Conservation (phyloP, 768 basidiomycete genomes). For the Boletus huronensis region DNA sequence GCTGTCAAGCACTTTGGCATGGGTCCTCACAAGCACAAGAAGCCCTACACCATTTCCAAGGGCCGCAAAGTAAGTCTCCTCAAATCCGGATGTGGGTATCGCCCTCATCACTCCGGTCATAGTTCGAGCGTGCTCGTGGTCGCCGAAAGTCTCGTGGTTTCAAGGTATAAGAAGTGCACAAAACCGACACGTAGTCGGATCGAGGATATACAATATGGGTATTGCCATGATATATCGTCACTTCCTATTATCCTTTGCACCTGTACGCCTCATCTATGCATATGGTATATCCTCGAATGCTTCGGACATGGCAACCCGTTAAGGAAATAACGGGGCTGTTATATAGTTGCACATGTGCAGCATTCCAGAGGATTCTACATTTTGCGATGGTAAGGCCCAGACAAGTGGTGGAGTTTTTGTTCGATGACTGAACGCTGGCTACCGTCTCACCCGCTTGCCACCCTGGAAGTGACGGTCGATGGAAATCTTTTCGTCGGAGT, state of each 20-base stretch:
- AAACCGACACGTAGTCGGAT: slow-evolving; percentile 32
- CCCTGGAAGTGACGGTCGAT: slow-evolving; percentile 8
- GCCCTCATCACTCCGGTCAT: slow-evolving; percentile 5
- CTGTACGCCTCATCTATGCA: slow-evolving; percentile 27
- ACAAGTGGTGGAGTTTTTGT: background rate
- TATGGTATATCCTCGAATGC: slow-evolving; percentile 18
- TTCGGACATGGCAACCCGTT: background rate
- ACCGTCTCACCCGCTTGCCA: slow-evolving; percentile 21
- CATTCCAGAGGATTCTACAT: background rate
- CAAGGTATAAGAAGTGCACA: slow-evolving; percentile 70
- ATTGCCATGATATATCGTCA: slow-evolving; percentile 21
- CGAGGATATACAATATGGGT: slow-evolving; percentile 35
- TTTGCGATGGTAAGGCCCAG: background rate
- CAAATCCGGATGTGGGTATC: background rate
- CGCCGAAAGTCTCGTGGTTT: slow-evolving; percentile 97
- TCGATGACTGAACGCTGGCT: background rate
- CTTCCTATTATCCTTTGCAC: slow-evolving; percentile 16
- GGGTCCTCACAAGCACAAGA: slow-evolving; percentile 99
- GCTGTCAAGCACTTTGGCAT: slow-evolving; percentile 98
- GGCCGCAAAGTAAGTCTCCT: slow-evolving; percentile 75
- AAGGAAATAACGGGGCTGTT: background rate
- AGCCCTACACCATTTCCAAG: slow-evolving; percentile 93
- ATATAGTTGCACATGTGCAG: background rate
- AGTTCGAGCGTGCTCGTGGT: slow-evolving; percentile 98
- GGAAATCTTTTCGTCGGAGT: background rate